phyloP scores from a whole-genome alignment of 352 stramenopile species.

The Phytophthora uliginosa region DNA sequence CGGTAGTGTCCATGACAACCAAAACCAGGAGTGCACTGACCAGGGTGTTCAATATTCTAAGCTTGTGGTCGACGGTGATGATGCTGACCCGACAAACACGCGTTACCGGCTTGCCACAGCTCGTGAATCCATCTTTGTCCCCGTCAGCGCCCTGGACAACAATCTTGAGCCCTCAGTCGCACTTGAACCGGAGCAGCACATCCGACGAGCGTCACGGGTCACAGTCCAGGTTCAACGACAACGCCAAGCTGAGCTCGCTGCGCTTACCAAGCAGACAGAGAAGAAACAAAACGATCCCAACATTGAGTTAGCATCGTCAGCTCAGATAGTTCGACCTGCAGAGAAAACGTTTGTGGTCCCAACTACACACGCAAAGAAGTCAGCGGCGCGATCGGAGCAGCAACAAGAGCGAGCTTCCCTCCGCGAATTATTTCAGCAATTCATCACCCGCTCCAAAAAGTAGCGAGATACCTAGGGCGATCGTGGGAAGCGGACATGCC shows the following conservation, averaged over 20 bases:
- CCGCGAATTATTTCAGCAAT: conserved; percentile 36
- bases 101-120: conserved; percentile 46
- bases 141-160: conserved; percentile 25
- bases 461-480: conserved; percentile 10
- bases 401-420: conserved; percentile 31
- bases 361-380: conserved; percentile 17
- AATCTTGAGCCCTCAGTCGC: not conserved
- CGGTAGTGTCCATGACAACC: conserved; percentile 14
- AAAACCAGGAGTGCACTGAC: conserved; percentile 10
- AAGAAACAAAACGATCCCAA: conserved; percentile 16
- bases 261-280: conserved; percentile 29
- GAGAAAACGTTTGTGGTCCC: conserved; percentile 22
- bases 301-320: conserved; percentile 3
- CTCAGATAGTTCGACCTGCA: conserved; percentile 15
- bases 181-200: conserved; percentile 16
- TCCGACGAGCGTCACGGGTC: conserved; percentile 27
- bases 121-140: conserved; percentile 63
- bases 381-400: conserved; percentile 19
- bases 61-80: conserved; percentile 19
- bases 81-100: conserved; percentile 9
- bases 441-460: conserved; percentile 26
- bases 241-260: conserved; percentile 51
- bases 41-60: not conserved
- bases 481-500: conserved; percentile 53
- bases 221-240: conserved; percentile 55